phyloP scores from a whole-genome alignment of 179 eudicot genomes.

The Amaranthus tricolor region DNA sequence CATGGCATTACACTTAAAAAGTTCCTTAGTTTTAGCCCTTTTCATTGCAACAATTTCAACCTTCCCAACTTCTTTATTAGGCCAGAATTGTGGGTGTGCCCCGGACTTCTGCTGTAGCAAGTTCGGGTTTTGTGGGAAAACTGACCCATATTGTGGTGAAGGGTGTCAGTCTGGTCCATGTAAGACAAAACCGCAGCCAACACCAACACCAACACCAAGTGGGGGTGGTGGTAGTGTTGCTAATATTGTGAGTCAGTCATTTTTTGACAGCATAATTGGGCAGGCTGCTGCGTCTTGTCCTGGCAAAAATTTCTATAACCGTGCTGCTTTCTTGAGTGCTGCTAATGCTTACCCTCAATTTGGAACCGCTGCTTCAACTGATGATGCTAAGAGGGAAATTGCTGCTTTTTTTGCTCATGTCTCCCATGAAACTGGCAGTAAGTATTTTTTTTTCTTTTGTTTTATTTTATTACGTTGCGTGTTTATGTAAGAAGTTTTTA shows the following conservation, averaged over 20 bases:
- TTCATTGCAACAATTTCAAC: conserved; percentile 6
- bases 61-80: conserved; percentile 13
- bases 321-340: conserved; percentile 30
- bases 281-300: conserved; percentile 18
- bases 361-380: conserved; percentile 31
- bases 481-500: neutral
- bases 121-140: conserved; percentile 28
- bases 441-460: conserved; percentile 1
- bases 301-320: conserved; percentile 34
- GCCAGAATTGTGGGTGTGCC: conserved; percentile 36
- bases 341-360: conserved; percentile 24
- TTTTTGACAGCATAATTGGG: too few relatives aligned
- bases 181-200: neutral
- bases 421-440: conserved; percentile 38
- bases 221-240: neutral
- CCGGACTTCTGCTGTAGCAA: conserved; percentile 28
- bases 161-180: conserved; percentile 38
- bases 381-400: conserved; percentile 31
- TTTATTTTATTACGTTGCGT: too few relatives aligned
- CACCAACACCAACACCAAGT: conserved; percentile 23
- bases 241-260: too few relatives aligned
- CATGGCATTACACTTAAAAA: conserved; percentile 20
- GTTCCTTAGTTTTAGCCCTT: conserved; percentile 1
- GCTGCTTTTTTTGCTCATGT: conserved; percentile 44
- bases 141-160: conserved; percentile 19